A percentile compares a stretch with the other conserved stretches of the same genome.
These are phyloP conservation scores for Cladobotryum mycophilum DNA, from an alignment of 2,329 filamentous ascomycete species.

Conservation along the genomic window DNA sequence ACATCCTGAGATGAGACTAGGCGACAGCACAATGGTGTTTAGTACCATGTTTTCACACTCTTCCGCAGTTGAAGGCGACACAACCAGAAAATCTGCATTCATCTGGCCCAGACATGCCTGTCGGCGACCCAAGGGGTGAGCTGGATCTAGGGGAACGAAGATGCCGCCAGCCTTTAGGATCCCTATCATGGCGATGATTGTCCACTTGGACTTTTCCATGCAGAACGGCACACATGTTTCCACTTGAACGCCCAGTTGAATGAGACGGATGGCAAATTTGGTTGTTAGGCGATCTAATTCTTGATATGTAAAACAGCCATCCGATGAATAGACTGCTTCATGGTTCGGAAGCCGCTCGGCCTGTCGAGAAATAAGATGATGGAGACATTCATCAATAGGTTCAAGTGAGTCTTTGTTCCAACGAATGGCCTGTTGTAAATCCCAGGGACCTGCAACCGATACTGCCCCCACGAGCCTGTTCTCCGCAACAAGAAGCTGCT, in stretches of 20 bases:
- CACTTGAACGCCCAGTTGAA: too few relatives aligned
- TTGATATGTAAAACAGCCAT: constrained; percentile 1
- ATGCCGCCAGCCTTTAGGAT: constrained; percentile 8
- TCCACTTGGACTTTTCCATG: constrained; percentile 9
- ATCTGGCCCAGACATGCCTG: background rate
- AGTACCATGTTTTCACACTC: background rate
- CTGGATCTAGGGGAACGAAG: constrained; percentile 4
- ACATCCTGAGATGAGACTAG: background rate
- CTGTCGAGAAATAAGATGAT: constrained; percentile 4
- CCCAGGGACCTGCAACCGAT: too few relatives aligned
- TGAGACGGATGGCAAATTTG: too few relatives aligned
- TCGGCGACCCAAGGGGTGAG: background rate
- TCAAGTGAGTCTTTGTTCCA: background rate
- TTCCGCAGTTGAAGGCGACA: background rate
- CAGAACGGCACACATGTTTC: background rate
- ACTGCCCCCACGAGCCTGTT: background rate
- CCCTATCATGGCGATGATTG: constrained; percentile 2
- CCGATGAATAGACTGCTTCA: constrained; percentile 1
- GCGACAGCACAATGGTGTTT: background rate
- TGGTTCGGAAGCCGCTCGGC: background rate
- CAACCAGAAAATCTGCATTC: constrained; percentile 2
- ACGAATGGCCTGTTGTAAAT: too few relatives aligned
- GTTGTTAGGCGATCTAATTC: background rate
- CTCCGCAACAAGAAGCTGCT: background rate
- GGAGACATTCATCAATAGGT: constrained; percentile 1